These are phyloP conservation scores for Clavariopsis aquatica DNA, from an alignment of 495 filamentous ascomycete species.

Conservation along the genomic window DNA sequence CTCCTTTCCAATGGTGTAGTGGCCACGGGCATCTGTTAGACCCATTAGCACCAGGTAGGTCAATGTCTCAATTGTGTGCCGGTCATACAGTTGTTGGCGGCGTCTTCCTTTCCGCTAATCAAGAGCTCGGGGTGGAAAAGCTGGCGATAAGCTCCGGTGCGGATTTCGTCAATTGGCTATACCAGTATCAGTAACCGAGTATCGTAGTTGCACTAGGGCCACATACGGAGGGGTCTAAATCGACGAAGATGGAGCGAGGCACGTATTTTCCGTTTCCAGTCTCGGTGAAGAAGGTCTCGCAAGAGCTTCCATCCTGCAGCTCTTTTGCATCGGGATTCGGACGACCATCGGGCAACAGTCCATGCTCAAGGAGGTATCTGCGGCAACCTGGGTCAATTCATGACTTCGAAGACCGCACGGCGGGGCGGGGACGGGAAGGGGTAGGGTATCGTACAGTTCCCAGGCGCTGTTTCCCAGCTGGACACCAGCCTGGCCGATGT, in stretches of 20 bases:
- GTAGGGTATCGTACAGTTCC: constrained; percentile 73
- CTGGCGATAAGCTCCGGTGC: constrained; percentile 77
- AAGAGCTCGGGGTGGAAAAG: constrained; percentile 88
- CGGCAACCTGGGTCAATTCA: constrained; percentile 12
- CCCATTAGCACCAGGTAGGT: constrained; percentile 19
- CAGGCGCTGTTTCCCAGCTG: constrained; percentile 94
- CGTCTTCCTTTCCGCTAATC: constrained; percentile 92
- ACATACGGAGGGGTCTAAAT: constrained; percentile 79
- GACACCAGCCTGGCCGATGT: constrained; percentile 89
- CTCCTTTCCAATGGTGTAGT: constrained; percentile 93
- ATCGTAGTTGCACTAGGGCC: background rate
- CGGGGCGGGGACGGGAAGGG: background rate
- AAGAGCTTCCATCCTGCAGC: constrained; percentile 65
- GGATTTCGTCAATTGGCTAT: constrained; percentile 85
- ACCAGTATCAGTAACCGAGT: constrained; percentile 4
- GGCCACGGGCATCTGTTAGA: constrained; percentile 73
- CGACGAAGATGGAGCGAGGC: constrained; percentile 84
- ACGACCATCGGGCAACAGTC: constrained; percentile 74
- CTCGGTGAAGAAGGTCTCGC: constrained; percentile 91
- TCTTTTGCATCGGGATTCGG: constrained; percentile 65
- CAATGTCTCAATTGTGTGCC: background rate
- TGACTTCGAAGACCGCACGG: background rate
- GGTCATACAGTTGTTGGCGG: constrained; percentile 77
- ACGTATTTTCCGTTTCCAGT: constrained; percentile 86
- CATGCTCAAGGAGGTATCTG: constrained; percentile 91